Conservation (phyloP, 1,139 yeast genomes). For the Geotrichum citri-aurantii region DNA sequence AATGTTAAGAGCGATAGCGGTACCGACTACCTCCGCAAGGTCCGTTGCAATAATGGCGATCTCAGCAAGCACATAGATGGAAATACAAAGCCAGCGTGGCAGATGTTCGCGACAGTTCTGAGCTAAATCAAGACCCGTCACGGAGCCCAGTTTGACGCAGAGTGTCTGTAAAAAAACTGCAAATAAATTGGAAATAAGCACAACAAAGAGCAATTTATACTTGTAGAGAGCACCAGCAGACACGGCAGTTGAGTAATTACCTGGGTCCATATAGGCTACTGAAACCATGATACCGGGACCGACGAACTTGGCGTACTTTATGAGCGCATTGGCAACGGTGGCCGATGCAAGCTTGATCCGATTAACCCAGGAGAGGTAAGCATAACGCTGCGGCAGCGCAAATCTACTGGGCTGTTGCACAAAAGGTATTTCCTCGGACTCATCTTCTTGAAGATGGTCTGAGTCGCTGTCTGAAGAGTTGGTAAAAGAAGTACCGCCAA, state of each 20-base stretch:
- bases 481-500: conserved; percentile 5
- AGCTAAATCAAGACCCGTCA: conserved; percentile 73
- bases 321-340: conserved; percentile 43
- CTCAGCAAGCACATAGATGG: conserved; percentile 66
- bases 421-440: conserved; percentile 52
- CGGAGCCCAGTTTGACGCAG: conserved; percentile 71
- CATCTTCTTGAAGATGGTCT: conserved; percentile 37
- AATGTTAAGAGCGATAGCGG: conserved; percentile 77
- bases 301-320: conserved; percentile 55
- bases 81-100: conserved; percentile 54
- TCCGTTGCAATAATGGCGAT: conserved; percentile 79
- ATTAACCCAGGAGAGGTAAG: conserved; percentile 37
- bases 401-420: conserved; percentile 54
- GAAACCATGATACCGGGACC: conserved; percentile 76
- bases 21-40: conserved; percentile 81
- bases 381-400: neutral
- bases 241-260: conserved; percentile 76
- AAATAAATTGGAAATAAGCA: conserved; percentile 59
- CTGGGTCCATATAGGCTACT: conserved; percentile 82
- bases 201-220: conserved; percentile 59
- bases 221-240: conserved; percentile 68
- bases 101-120: conserved; percentile 58
- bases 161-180: conserved; percentile 70
- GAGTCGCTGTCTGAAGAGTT: conserved; percentile 45
- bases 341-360: conserved; percentile 52